These are phyloP conservation scores for Aspergillus campestris DNA, from an alignment of 495 filamentous ascomycete species.

Conservation along the genomic window DNA sequence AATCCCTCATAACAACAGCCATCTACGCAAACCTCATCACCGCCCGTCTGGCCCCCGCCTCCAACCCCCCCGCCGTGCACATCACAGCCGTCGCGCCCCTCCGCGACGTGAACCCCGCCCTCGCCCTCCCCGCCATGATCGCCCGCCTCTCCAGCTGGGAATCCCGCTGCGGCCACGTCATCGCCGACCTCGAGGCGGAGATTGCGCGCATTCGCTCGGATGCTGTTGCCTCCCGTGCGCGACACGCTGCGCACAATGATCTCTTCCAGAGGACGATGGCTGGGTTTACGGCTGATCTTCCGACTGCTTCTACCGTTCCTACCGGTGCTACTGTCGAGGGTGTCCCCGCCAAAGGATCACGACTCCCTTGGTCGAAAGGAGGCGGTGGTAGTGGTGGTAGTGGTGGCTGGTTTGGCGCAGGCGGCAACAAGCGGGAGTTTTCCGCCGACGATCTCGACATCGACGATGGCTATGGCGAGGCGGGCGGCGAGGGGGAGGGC, in stretches of 20 bases:
- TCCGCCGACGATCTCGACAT: constrained; percentile 35
- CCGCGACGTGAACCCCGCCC: constrained; percentile 65
- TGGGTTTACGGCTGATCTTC: constrained; percentile 12
- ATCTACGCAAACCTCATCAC: constrained; percentile 79
- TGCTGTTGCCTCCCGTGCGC: constrained; percentile 45
- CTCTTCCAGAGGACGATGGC: constrained; percentile 40
- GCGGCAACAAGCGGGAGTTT: constrained; percentile 36
- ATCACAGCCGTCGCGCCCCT: constrained; percentile 75
- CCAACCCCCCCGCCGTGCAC: constrained; percentile 54
- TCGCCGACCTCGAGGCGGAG: constrained; percentile 65
- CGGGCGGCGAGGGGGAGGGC: constrained; percentile 49
- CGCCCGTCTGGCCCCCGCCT: constrained; percentile 70
- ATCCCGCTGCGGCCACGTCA: constrained; percentile 62
- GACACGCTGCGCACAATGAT: constrained; percentile 37
- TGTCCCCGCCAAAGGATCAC: neutral
- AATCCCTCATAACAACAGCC: constrained; percentile 81
- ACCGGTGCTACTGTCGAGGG: neutral
- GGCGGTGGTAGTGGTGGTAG: constrained; percentile 8
- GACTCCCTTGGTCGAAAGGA: constrained; percentile 5
- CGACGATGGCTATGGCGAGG: constrained; percentile 37
- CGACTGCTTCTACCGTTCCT: neutral
- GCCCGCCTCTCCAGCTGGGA: constrained; percentile 64
- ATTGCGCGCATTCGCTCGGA: constrained; percentile 48
- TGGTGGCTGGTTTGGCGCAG: constrained; percentile 11
- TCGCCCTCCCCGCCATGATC: constrained; percentile 57